Percentiles rank a stretch among this genome's conserved stretches.
These are phyloP conservation scores for Pyricularia grisea DNA, from an alignment of 2,329 filamentous ascomycete genomes.

Conservation along the genomic window DNA sequence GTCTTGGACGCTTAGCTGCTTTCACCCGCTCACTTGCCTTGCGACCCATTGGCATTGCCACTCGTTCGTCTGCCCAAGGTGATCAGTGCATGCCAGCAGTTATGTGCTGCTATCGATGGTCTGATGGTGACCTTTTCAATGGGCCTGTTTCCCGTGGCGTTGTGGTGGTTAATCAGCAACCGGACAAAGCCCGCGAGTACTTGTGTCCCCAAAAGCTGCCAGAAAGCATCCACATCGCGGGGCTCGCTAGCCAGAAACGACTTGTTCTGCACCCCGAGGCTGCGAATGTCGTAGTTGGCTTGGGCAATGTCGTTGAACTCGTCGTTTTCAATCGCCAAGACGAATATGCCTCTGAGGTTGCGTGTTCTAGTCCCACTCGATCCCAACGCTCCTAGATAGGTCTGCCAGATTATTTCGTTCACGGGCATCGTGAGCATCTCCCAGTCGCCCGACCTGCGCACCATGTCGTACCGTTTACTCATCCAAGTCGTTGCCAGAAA, in stretches of 20 bases:
- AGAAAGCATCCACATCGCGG: not conserved
- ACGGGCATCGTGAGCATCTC: not conserved
- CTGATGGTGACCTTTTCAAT: not conserved
- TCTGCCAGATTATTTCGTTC: not conserved
- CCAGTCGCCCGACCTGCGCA: too few species aligned
- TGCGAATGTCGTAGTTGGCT: not conserved
- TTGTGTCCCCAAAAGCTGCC: not conserved
- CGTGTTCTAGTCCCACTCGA: too few species aligned
- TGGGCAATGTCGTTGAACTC: not conserved
- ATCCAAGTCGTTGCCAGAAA: not conserved
- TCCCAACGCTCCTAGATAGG: not conserved
- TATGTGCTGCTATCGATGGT: not conserved
- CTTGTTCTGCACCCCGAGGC: not conserved
- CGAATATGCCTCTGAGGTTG: not conserved
- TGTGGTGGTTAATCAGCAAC: not conserved
- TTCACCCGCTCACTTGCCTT: too few species aligned
- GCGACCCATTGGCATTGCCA: too few species aligned
- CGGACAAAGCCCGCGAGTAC: not conserved
- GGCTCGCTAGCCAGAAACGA: not conserved
- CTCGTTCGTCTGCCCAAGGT: not conserved
- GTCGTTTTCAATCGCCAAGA: not conserved
- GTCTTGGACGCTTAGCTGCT: too few species aligned
- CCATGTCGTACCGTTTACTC: not conserved
- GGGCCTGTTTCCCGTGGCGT: not conserved
- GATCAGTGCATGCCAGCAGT: not conserved